phyloP scores from a whole-genome alignment of 2,329 filamentous ascomycete genomes.

The Talaromyces verruculosus region DNA sequence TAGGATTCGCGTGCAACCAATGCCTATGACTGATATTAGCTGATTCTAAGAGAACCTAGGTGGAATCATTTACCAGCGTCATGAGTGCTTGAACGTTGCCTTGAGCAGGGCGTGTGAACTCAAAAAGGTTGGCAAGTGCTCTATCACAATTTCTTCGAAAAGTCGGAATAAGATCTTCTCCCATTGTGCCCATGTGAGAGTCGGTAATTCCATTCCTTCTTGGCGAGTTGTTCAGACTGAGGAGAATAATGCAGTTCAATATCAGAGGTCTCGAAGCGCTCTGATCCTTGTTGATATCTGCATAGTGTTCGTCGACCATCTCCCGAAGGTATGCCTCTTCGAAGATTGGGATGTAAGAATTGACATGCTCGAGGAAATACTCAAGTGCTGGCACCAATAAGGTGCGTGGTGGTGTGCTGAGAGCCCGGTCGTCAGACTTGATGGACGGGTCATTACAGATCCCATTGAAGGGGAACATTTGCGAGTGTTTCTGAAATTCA shows the following conservation, averaged over 20 bases:
- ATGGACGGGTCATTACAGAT: background rate
- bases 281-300: constrained; percentile 8
- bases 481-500: background rate
- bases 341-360: constrained; percentile 7
- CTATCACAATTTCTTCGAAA: constrained; percentile 9
- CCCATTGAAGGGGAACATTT: constrained; percentile 4
- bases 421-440: background rate
- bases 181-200: constrained; percentile 9
- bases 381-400: background rate
- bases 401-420: background rate
- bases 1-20: constrained; percentile 14
- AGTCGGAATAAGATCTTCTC: constrained; percentile 13
- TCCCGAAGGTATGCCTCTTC: background rate
- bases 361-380: constrained; percentile 10
- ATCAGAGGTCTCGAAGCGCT: background rate
- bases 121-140: constrained; percentile 8
- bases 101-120: background rate
- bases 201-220: background rate
- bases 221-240: background rate
- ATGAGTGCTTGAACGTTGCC: constrained; percentile 11
- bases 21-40: background rate
- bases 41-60: too few species aligned
- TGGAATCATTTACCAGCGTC: background rate
- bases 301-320: constrained; percentile 5
- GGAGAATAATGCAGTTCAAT: background rate